A percentile compares a stretch with the other conserved stretches of the same genome.
Conservation (phyloP, 192 early-diverging fungal genomes). For the Coemansia sp. region DNA sequence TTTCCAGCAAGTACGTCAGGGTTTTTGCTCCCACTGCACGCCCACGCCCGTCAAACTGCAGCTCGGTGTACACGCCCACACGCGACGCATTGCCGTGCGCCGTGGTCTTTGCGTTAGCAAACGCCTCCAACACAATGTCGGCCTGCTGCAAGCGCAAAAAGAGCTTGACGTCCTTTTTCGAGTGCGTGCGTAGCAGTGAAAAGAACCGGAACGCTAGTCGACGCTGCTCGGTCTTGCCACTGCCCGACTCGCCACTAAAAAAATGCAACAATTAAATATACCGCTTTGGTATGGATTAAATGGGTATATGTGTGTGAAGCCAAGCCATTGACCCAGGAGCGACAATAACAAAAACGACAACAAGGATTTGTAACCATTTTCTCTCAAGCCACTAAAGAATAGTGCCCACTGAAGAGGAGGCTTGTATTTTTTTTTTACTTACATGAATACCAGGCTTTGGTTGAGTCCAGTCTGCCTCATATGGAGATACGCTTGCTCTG, state of each 20-base stretch:
- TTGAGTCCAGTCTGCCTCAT: slow-evolving; percentile 72
- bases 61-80: slow-evolving; percentile 77
- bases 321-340: background rate
- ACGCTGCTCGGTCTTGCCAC: slow-evolving; percentile 83
- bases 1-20: slow-evolving; percentile 88
- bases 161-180: slow-evolving; percentile 69
- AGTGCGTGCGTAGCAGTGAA: slow-evolving; percentile 66
- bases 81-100: slow-evolving; percentile 80
- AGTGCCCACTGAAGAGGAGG: background rate
- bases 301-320: background rate
- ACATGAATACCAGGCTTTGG: slow-evolving; percentile 67
- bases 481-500: slow-evolving; percentile 72
- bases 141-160: slow-evolving; percentile 67
- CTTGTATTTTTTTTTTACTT: slow-evolving; percentile 5
- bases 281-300: background rate
- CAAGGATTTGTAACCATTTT: slow-evolving; percentile 2
- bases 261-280: background rate
- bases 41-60: slow-evolving; percentile 88
- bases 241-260: slow-evolving; percentile 78
- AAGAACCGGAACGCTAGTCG: slow-evolving; percentile 63
- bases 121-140: slow-evolving; percentile 78
- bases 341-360: slow-evolving; percentile 1
- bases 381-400: slow-evolving; percentile 38
- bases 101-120: slow-evolving; percentile 80
- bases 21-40: slow-evolving; percentile 83